Conservation (phyloP, 2,329 filamentous ascomycete genomes). For the Ophiocordyceps camponoti-floridani region DNA sequence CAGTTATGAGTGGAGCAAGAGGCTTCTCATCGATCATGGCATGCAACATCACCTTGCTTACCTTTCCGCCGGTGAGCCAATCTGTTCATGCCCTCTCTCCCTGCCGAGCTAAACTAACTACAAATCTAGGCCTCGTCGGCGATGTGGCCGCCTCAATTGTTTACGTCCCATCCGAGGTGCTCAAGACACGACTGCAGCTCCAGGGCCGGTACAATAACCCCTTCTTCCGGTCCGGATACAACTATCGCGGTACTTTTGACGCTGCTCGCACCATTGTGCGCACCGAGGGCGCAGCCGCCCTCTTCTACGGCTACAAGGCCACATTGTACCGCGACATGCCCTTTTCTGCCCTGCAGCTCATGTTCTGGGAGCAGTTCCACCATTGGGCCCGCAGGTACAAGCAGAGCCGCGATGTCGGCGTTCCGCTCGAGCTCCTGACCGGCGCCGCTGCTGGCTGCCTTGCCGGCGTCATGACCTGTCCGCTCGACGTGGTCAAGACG, state of each 20-base stretch:
- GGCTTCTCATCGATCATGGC: conserved; percentile 69
- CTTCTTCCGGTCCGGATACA: conserved; percentile 85
- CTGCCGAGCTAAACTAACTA: background rate
- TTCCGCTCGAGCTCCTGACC: conserved; percentile 72
- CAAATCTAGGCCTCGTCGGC: conserved; percentile 58
- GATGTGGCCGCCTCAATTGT: conserved; percentile 83
- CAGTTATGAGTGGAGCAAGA: conserved; percentile 89
- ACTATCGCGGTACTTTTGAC: conserved; percentile 74
- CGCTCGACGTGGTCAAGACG: conserved; percentile 94
- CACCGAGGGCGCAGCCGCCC: conserved; percentile 63
- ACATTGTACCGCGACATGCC: conserved; percentile 88
- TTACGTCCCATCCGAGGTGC: conserved; percentile 92
- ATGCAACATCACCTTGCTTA: conserved; percentile 73
- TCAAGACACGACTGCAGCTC: conserved; percentile 91
- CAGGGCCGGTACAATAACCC: conserved; percentile 94
- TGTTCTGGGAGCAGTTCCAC: conserved; percentile 93
- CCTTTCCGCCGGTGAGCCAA: conserved; percentile 52
- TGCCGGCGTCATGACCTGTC: conserved; percentile 86
- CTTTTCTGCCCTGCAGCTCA: conserved; percentile 91
- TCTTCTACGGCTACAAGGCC: conserved; percentile 95
- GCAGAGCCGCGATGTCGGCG: conserved; percentile 66
- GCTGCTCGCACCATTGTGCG: conserved; percentile 72
- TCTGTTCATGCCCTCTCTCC: background rate
- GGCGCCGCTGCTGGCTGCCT: conserved; percentile 81
- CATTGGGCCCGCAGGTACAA: conserved; percentile 63